Conservation (phyloP, 2,329 filamentous ascomycete genomes). For the Colletotrichum sp. region DNA sequence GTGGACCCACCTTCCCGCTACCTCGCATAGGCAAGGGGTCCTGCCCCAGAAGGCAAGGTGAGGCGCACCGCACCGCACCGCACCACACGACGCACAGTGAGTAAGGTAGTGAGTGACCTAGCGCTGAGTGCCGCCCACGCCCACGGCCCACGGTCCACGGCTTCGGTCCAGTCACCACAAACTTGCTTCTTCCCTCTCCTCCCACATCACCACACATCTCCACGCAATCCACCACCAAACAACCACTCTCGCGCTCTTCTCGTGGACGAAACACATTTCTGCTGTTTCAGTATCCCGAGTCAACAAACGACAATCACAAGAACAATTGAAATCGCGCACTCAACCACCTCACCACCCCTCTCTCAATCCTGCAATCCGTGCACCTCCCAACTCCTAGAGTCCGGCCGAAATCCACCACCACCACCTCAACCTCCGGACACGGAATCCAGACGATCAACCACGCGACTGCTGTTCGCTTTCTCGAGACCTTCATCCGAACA, state of each 20-base stretch:
- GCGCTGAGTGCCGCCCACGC: background rate
- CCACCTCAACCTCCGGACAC: background rate
- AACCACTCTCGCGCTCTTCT: conserved; percentile 14
- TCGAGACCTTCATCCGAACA: background rate
- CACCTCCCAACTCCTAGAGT: conserved; percentile 5
- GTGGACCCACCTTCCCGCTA: conserved; percentile 3
- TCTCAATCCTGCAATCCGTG: background rate
- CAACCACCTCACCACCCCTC: background rate
- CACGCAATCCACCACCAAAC: background rate
- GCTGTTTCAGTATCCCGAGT: conserved; percentile 18
- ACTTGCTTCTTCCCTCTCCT: conserved; percentile 20
- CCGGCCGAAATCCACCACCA: background rate
- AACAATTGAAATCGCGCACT: conserved; percentile 3
- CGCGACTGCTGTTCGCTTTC: background rate
- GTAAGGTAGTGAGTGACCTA: background rate
- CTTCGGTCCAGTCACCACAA: conserved; percentile 1
- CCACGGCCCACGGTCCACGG: background rate
- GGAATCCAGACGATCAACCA: conserved; percentile 8
- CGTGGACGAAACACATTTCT: conserved; percentile 20
- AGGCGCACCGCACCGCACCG: conserved; percentile 11
- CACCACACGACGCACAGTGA: background rate
- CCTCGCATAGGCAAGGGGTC: conserved; percentile 2
- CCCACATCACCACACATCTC: conserved; percentile 6
- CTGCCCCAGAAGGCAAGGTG: conserved; percentile 12
- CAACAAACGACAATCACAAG: background rate